phyloP scores from a whole-genome alignment of 805 yeast genomes.

The Schizosaccharomyces lindneri region DNA sequence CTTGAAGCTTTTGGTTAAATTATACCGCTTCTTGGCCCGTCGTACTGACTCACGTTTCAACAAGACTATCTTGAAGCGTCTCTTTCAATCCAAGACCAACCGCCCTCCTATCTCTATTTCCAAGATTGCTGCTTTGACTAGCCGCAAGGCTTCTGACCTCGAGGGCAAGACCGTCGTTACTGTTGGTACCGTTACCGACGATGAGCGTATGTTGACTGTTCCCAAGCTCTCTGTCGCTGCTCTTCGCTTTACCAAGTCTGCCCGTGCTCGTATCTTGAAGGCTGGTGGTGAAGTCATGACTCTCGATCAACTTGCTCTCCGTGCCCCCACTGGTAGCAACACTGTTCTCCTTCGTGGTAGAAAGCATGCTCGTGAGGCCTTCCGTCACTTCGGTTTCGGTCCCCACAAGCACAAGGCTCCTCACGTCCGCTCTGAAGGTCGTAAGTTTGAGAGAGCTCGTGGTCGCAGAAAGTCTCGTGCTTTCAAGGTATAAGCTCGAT shows the following conservation, averaged over 20 bases:
- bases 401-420: slow-evolving; percentile 99
- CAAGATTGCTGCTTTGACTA: slow-evolving; percentile 38
- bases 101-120: slow-evolving; percentile 97
- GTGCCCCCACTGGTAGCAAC: slow-evolving; percentile 99
- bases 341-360: slow-evolving; percentile 96
- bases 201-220: slow-evolving; percentile 73
- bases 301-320: slow-evolving; percentile 93
- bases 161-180: slow-evolving; percentile 77
- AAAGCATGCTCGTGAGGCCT: slow-evolving; percentile 97
- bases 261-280: slow-evolving; percentile 88
- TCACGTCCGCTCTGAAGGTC: slow-evolving; percentile 88
- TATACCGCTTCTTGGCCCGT: slow-evolving; percentile 89
- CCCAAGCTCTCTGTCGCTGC: slow-evolving; percentile 98
- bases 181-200: slow-evolving; percentile 98
- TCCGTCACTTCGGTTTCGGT: slow-evolving; percentile 98
- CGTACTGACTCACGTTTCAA: slow-evolving; percentile 95
- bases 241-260: slow-evolving; percentile 96
- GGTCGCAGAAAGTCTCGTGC: slow-evolving; percentile 99
- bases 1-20: slow-evolving; percentile 91
- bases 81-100: slow-evolving; percentile 95
- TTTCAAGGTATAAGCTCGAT: slow-evolving; percentile 78
- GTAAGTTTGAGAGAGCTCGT: slow-evolving; percentile 99
- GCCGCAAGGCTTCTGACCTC: slow-evolving; percentile 40
- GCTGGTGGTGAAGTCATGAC: slow-evolving; percentile 99
- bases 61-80: slow-evolving; percentile 81